These are phyloP conservation scores for Usnea hakonensis DNA, from an alignment of 495 filamentous ascomycete genomes.

Conservation along the genomic window DNA sequence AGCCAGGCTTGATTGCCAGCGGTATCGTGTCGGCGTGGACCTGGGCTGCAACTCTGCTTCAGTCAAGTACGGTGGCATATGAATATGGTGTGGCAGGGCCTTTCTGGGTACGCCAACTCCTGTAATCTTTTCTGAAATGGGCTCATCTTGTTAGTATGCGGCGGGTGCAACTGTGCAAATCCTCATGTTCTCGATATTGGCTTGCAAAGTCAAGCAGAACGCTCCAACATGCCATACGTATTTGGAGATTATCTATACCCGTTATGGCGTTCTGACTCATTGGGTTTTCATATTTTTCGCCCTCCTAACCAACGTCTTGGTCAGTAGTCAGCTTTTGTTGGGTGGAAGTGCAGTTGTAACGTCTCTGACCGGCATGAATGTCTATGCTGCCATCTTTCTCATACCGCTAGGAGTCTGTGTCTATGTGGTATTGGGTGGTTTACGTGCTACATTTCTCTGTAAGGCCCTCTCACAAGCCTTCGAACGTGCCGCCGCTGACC, in stretches of 20 bases:
- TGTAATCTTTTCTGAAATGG: neutral
- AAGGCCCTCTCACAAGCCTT: neutral
- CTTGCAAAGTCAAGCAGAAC: constrained; percentile 37
- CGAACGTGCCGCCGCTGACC: neutral
- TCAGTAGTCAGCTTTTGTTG: constrained; percentile 34
- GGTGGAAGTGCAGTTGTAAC: constrained; percentile 39
- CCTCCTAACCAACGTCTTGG: constrained; percentile 40
- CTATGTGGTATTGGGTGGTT: constrained; percentile 39
- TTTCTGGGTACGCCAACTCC: constrained; percentile 32
- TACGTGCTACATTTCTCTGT: constrained; percentile 31
- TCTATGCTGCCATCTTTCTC: constrained; percentile 38
- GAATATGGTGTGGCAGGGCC: constrained; percentile 42
- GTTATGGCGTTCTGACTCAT: constrained; percentile 35
- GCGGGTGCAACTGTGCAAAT: constrained; percentile 39
- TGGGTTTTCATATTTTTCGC: constrained; percentile 35
- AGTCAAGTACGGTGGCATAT: constrained; percentile 41
- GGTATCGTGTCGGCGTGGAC: constrained; percentile 44
- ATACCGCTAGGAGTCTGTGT: constrained; percentile 36
- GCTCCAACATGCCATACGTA: constrained; percentile 36
- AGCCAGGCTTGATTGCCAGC: constrained; percentile 43
- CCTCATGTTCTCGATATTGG: constrained; percentile 36
- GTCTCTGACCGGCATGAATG: constrained; percentile 39
- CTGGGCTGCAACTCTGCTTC: constrained; percentile 39
- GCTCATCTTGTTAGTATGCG: constrained; percentile 23
- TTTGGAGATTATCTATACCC: constrained; percentile 33